Percentiles rank a stretch among this genome's conserved stretches.
Evolutionary conservation across 1,284 basidiomycete genomes (phyloP).

Genomic region (Ustilago lituana): DNA sequence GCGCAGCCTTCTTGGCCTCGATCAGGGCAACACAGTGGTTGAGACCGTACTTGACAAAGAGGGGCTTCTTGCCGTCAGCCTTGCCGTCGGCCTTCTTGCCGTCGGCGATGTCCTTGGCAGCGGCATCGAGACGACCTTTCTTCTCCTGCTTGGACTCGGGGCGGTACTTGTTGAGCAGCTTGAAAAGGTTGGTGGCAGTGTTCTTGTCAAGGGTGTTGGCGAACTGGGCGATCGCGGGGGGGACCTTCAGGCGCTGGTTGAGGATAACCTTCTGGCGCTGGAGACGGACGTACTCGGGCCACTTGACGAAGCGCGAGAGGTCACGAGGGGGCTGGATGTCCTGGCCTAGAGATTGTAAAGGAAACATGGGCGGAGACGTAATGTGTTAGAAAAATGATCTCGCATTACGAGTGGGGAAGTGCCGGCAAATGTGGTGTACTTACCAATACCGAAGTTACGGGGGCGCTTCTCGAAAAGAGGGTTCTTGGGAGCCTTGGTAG

Average conservation of each 20-base stretch:
- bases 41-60: slow-evolving; percentile 95
- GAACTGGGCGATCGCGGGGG: slow-evolving; percentile 98
- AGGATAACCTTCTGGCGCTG: slow-evolving; percentile 99
- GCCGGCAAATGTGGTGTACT: no score
- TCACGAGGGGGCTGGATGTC: slow-evolving; percentile 90
- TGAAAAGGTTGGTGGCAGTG: slow-evolving; percentile 97
- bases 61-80: slow-evolving; percentile 77
- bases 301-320: slow-evolving; percentile 98
- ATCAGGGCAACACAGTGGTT: slow-evolving; percentile 96
- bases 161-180: slow-evolving; percentile 94
- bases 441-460: slow-evolving; percentile 95
- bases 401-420: no score
- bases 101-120: slow-evolving; percentile 81
- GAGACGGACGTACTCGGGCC: slow-evolving; percentile 98
- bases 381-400: no score
- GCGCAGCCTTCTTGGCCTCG: slow-evolving; percentile 90
- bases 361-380: no score
- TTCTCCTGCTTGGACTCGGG: slow-evolving; percentile 97
- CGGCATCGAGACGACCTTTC: slow-evolving; percentile 86
- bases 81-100: slow-evolving; percentile 67
- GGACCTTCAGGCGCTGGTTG: slow-evolving; percentile 97
- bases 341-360: slow-evolving; percentile 75
- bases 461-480: slow-evolving; percentile 91
- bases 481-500: slow-evolving; percentile 79
- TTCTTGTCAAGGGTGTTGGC: slow-evolving; percentile 98